These are phyloP conservation scores for Aspergillus sp. DNA, from an alignment of 2,329 filamentous ascomycete species.

Conservation along the genomic window DNA sequence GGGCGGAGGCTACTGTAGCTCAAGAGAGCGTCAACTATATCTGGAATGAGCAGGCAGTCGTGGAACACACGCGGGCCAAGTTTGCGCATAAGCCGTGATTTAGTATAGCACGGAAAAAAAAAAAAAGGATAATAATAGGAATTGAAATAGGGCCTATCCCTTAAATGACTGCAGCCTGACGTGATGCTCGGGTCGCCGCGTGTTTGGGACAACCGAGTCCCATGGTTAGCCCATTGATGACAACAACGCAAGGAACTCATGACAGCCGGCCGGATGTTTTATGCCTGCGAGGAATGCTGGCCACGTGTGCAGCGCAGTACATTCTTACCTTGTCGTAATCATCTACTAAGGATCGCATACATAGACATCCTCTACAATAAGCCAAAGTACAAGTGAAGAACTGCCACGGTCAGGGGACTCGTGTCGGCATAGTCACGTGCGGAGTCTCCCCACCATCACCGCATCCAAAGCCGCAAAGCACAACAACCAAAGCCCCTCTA, in stretches of 20 bases:
- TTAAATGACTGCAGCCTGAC: too few species aligned
- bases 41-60: slow-evolving; percentile 49
- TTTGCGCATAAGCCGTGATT: slow-evolving; percentile 18
- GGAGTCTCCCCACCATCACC: slow-evolving; percentile 19
- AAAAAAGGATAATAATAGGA: too few species aligned
- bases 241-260: slow-evolving; percentile 5
- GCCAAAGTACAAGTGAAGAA: too few species aligned
- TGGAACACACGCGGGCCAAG: slow-evolving; percentile 39
- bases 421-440: slow-evolving; percentile 19
- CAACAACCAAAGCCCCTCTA: slow-evolving; percentile 32
- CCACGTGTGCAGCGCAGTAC: too few species aligned
- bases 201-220: too few species aligned
- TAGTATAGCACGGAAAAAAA: background rate
- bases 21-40: slow-evolving; percentile 62
- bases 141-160: too few species aligned
- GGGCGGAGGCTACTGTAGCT: slow-evolving; percentile 54
- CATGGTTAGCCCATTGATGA: background rate
- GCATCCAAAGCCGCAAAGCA: slow-evolving; percentile 17
- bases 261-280: too few species aligned
- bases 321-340: too few species aligned
- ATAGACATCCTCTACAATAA: too few species aligned
- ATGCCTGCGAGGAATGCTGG: too few species aligned
- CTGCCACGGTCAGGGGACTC: background rate
- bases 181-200: too few species aligned
- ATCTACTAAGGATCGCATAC: too few species aligned